Conservation (phyloP, 192 early-diverging fungal genomes). For the Linnemannia elongata region DNA sequence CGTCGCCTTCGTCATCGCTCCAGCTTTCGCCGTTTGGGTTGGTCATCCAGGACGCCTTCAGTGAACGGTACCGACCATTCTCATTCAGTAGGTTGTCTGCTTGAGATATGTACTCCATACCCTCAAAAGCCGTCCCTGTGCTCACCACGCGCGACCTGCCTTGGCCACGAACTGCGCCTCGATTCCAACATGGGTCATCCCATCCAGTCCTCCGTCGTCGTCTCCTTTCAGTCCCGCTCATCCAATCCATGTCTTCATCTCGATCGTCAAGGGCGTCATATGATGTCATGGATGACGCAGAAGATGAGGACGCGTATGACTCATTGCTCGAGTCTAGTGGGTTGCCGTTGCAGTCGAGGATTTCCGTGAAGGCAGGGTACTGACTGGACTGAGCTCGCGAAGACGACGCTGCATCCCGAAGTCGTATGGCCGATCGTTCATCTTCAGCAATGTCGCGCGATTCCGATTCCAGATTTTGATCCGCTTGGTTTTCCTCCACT, state of each 20-base stretch:
- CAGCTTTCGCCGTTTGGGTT: constrained; percentile 54
- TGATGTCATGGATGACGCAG: constrained; percentile 22
- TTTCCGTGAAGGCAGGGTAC: constrained; percentile 24
- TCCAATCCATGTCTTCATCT: constrained; percentile 25
- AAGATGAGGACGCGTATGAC: constrained; percentile 34
- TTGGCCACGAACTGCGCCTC: constrained; percentile 11
- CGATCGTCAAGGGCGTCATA: constrained; percentile 22
- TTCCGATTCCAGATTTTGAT: constrained; percentile 16
- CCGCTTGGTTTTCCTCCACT: constrained; percentile 28
- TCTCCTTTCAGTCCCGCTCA: constrained; percentile 1
- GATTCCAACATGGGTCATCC: constrained; percentile 1
- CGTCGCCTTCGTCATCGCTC: constrained; percentile 43
- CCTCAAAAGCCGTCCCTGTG: constrained; percentile 49
- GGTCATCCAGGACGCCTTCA: constrained; percentile 41
- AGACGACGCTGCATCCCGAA: not conserved
- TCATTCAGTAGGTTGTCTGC: constrained; percentile 26
- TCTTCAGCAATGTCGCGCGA: not conserved
- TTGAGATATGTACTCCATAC: constrained; percentile 38
- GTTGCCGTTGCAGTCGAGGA: constrained; percentile 48
- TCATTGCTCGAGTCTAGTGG: constrained; percentile 31
- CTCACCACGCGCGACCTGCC: constrained; percentile 36
- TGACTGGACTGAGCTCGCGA: not conserved
- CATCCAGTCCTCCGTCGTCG: constrained; percentile 11
- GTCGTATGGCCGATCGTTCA: not conserved
- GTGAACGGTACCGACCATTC: constrained; percentile 23